Conservation (phyloP, 2,329 filamentous ascomycete genomes). For the Alternaria ethzedia region DNA sequence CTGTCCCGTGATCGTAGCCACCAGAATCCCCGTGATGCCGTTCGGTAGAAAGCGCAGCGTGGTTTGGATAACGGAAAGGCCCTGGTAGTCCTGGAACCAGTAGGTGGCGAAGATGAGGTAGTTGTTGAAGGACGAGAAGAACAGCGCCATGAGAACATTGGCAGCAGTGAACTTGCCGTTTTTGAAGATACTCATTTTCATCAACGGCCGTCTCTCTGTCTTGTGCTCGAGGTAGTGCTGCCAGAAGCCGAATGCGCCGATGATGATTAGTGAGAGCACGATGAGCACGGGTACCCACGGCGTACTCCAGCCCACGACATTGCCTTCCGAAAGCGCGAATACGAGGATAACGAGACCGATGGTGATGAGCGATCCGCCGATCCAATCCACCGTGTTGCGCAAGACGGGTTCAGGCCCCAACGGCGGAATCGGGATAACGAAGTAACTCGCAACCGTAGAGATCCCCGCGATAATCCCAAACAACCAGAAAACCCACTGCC, state of each 20-base stretch:
- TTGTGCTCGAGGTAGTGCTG: conserved; percentile 65
- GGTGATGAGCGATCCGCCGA: conserved; percentile 69
- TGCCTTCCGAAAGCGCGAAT: conserved; percentile 72
- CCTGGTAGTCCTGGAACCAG: conserved; percentile 73
- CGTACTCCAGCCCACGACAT: conserved; percentile 70
- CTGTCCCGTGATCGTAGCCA: conserved; percentile 58
- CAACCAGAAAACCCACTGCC: conserved; percentile 57
- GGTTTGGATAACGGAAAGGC: conserved; percentile 67
- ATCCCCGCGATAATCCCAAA: conserved; percentile 65
- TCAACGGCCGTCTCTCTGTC: conserved; percentile 62
- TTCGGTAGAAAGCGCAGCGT: conserved; percentile 73
- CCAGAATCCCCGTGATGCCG: conserved; percentile 65
- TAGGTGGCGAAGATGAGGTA: conserved; percentile 72
- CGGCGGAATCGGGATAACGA: conserved; percentile 64
- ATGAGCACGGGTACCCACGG: conserved; percentile 68
- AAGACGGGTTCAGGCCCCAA: conserved; percentile 35
- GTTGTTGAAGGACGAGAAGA: conserved; percentile 73
- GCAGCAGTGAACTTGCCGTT: conserved; percentile 67
- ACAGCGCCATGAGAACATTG: conserved; percentile 69
- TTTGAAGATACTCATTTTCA: conserved; percentile 70
- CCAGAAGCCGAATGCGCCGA: conserved; percentile 66
- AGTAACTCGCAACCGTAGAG: conserved; percentile 63
- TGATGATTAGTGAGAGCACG: conserved; percentile 62
- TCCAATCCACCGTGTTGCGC: conserved; percentile 67
- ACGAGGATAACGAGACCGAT: conserved; percentile 66